Evolutionary conservation across 306 rosid genomes (phyloP).

Genomic region (Medicago lupulina): DNA sequence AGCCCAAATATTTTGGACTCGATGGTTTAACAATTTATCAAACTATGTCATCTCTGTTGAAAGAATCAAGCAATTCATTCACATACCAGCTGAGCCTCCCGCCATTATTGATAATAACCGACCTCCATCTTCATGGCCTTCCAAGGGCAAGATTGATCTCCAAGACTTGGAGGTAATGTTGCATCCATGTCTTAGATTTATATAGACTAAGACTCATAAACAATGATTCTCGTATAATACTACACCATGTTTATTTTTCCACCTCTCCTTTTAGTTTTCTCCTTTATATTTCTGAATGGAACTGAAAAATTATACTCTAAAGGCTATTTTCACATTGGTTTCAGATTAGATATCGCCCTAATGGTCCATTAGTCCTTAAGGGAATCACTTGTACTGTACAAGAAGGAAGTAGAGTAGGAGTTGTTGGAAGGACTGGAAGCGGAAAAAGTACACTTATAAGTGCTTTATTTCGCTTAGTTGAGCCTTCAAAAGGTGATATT

Average conservation of each 20-base stretch:
- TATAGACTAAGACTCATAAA: no score
- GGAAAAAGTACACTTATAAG: conserved; percentile 81
- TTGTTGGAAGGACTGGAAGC: conserved; percentile 90
- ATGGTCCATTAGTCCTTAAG: conserved; percentile 69
- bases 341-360: conserved; percentile 71
- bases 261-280: background rate
- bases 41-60: conserved; percentile 76
- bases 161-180: conserved; percentile 59
- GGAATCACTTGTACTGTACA: conserved; percentile 72
- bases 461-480: conserved; percentile 84
- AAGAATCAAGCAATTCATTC: conserved; percentile 84
- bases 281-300: background rate
- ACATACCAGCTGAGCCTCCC: conserved; percentile 68
- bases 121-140: conserved; percentile 80
- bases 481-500: conserved; percentile 66
- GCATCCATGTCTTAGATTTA: background rate
- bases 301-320: background rate
- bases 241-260: background rate
- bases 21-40: conserved; percentile 60
- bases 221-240: background rate
- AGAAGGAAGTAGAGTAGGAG: conserved; percentile 77
- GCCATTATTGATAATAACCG: conserved; percentile 59
- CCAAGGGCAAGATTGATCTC: conserved; percentile 72
- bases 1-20: conserved; percentile 50
- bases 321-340: conserved; percentile 18